Evolutionary conservation across 1,139 yeast genomes (phyloP), one percentile per base, ranked within the genome.

Genomic region (Lizanozyma gosingica): DNA sequence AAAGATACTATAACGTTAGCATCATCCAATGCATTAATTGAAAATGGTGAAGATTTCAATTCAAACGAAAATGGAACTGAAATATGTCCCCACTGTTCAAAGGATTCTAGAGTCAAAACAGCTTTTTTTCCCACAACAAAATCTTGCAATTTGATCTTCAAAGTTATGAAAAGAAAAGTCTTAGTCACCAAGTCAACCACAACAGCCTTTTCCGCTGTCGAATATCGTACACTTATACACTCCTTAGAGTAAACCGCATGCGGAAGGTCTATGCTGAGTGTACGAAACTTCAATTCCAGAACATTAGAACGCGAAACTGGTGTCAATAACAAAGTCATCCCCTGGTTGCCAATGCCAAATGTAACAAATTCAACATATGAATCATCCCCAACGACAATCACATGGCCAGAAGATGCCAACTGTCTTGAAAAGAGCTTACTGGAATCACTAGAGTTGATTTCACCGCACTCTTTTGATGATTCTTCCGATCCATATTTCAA

Each of bases 51-150:
- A 14, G 63, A 59, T 39, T 70, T 56, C 45, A 70, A 56, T 45
- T 70, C 76, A 51, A 70, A 70, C 15, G 74, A 66, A 46, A 70
- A 70, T 2, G 76, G 75, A 4, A 69, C 71, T 1, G 73, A 66
- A 9, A 70, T 67, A 43, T 65, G 60, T 14, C 73, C 73, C 76
- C 76, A 70, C 34, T 53, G 40, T 33, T 50, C 50, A 44, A 69
- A 65, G 18, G 55, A 54, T 36, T 54, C 57, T 39, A 68, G 50
- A 14, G 50, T 49, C 9, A 22, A 22, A 6, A 22, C 11, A 22
- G 29, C 6, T 11, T 6, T 6, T 11, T 22, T 22, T 11, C 29
- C 29, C 9, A 47, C 43, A 3, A 65, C 44, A 42, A 67, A 67
- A 42, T 64, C 65, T 14, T 57, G 48, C 16, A 65, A 45, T 16